Conservation (phyloP, 345 rosid species). For the Dipteronia dyeriana region DNA sequence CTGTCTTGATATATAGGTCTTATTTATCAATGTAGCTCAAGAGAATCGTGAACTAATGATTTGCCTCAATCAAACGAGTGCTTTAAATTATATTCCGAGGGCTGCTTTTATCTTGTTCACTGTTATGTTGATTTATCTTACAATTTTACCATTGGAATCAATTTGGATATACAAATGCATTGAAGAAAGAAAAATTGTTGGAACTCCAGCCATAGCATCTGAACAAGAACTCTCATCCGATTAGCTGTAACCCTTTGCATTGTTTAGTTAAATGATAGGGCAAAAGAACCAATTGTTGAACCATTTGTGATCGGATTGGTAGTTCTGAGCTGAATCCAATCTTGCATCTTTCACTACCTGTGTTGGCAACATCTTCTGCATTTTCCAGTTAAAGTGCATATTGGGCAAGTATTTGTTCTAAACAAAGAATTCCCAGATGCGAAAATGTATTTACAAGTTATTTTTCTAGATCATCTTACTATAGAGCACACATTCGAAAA, state of each 20-base stretch:
- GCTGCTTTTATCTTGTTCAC: not conserved
- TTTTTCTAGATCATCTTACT: not conserved
- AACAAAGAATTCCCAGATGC: not conserved
- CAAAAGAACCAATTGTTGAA: not conserved
- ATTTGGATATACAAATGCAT: too few relatives aligned
- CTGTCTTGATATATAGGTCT: not conserved
- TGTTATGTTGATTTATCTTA: not conserved
- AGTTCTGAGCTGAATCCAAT: not conserved
- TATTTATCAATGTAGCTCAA: not conserved
- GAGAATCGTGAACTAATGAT: not conserved
- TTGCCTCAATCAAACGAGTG: not conserved
- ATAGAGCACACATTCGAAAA: not conserved
- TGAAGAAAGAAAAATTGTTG: too few relatives aligned
- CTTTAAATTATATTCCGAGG: too few relatives aligned
- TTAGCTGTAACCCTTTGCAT: too few relatives aligned
- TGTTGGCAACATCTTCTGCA: not conserved
- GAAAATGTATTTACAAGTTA: not conserved
- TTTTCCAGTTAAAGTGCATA: not conserved
- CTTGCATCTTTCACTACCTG: not conserved
- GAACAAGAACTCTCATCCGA: too few relatives aligned
- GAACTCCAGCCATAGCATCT: too few relatives aligned
- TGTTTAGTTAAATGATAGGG: not conserved
- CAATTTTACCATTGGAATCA: not conserved
- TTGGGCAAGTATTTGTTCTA: not conserved
- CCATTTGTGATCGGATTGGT: not conserved